Evolutionary conservation across 148 eudicot species (phyloP), one percentile per base, ranked within the genome.

Genomic region (Cornus florida): DNA sequence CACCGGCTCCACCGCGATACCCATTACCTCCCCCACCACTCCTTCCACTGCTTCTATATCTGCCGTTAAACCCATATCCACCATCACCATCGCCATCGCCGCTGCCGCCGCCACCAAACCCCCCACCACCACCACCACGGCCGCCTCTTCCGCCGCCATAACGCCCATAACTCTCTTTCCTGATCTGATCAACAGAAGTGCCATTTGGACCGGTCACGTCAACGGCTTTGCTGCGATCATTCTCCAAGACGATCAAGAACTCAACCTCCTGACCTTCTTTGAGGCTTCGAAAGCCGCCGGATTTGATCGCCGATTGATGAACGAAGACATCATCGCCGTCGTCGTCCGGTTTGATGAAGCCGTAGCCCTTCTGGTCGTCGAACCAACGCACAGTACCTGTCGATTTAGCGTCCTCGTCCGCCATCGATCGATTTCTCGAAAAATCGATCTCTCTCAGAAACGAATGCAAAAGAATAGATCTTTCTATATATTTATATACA

Each of bases 251-350:
- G 65, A 88, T 78, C 17, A 75, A 72, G 84, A 86, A 93, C 79
- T 93, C 93, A 57, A 93, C 95, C 32, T 19, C 43, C 62, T 89
- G 86, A 39, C 87, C 90, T 20, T 75, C 86, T 0, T 56, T 56
- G 17, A 93, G 84, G 12, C 87, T 80, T 0, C 95, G 91, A 20
- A 74, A 91, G 22, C 97, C 95, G 9, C 86, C 92, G 14, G 92
- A 81, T 75, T 82, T 78, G 83, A 94, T 89, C 5, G 86, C 80
- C 10, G 92, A 82, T 4, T 87, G 90, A 22, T 92, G 97, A 41
- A 94, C 94, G 82, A 92, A 94, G 38, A 94, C 84, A 28, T 94
- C 97, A 17, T 87, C 90, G 43, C 86, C 86, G 35, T 85, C 87
- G n/a, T 83, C 88, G 1, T 91, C 90, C 2, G 92, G 92, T 4